Conservation (phyloP, 495 filamentous ascomycete species). For the Trichoderma gamsii region DNA sequence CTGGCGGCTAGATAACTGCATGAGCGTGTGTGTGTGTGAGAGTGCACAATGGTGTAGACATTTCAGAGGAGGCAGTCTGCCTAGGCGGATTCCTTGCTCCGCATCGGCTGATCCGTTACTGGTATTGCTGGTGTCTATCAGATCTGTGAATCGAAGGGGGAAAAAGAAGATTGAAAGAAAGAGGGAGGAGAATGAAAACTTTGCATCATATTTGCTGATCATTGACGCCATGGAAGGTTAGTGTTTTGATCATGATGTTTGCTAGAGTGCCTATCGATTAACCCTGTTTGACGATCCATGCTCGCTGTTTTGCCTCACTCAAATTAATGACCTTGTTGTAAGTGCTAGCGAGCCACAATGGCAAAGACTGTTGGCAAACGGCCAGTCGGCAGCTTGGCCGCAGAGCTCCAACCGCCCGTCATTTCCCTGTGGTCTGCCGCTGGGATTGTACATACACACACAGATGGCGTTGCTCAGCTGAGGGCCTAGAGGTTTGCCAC, state of each 20-base stretch:
- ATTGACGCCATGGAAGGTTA: neutral
- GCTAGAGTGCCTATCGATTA: neutral
- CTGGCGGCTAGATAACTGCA: constrained; percentile 5
- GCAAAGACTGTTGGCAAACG: neutral
- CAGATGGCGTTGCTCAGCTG: constrained; percentile 7
- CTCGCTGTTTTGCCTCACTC: constrained; percentile 1
- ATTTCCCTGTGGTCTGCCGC: neutral
- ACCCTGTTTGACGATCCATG: constrained; percentile 8
- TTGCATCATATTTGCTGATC: neutral
- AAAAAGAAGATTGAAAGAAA: neutral
- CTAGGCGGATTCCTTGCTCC: neutral
- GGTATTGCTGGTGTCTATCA: neutral
- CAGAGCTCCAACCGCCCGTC: neutral
- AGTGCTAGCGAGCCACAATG: neutral
- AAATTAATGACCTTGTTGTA: neutral
- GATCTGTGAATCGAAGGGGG: neutral
- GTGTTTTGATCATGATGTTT: neutral
- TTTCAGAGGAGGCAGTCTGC: neutral
- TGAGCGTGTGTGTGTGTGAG: neutral
- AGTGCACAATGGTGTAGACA: neutral
- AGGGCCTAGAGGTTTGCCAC: neutral
- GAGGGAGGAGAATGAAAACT: neutral
- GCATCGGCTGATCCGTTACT: neutral
- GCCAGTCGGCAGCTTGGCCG: neutral
- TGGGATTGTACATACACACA: neutral